Conservation (phyloP, 2,329 filamentous ascomycete species). For the Parastagonospora nodorum region DNA sequence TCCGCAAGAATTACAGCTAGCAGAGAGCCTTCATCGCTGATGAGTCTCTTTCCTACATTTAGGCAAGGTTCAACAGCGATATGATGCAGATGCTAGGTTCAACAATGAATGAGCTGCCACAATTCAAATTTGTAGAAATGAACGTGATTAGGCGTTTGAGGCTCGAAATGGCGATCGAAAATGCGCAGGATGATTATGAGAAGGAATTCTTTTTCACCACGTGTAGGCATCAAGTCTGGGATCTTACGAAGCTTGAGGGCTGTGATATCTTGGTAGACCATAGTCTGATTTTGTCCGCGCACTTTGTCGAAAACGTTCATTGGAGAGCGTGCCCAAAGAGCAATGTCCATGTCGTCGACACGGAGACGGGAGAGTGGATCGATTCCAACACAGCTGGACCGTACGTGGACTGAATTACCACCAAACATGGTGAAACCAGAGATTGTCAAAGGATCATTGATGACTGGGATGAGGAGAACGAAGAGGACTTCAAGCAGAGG, state of each 20-base stretch:
- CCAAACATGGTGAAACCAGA: neutral
- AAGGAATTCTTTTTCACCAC: constrained; percentile 1
- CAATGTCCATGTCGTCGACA: constrained; percentile 10
- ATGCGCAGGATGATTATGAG: neutral
- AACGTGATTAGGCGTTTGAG: neutral
- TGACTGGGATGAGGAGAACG: neutral
- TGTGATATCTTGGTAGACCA: constrained; percentile 1
- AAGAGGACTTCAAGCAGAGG: neutral
- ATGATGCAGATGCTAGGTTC: constrained; percentile 3
- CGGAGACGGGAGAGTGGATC: constrained; percentile 9
- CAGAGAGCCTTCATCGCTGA: constrained; percentile 1
- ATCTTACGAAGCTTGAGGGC: neutral
- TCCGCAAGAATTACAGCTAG: constrained; percentile 9
- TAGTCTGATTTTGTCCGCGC: neutral
- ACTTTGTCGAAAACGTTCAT: neutral
- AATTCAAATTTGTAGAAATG: neutral
- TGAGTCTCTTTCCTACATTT: constrained; percentile 6
- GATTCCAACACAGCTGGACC: constrained; percentile 2
- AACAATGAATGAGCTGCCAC: neutral
- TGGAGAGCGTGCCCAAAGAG: constrained; percentile 3
- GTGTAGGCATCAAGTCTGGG: neutral
- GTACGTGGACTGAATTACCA: constrained; percentile 1
- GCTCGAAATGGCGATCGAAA: neutral
- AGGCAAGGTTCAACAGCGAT: constrained; percentile 11
- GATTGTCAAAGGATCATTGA: neutral